Percentiles rank a stretch among this genome's conserved stretches.
Conservation (phyloP, 179 eudicot genomes). For the Beta macrorhiza region DNA sequence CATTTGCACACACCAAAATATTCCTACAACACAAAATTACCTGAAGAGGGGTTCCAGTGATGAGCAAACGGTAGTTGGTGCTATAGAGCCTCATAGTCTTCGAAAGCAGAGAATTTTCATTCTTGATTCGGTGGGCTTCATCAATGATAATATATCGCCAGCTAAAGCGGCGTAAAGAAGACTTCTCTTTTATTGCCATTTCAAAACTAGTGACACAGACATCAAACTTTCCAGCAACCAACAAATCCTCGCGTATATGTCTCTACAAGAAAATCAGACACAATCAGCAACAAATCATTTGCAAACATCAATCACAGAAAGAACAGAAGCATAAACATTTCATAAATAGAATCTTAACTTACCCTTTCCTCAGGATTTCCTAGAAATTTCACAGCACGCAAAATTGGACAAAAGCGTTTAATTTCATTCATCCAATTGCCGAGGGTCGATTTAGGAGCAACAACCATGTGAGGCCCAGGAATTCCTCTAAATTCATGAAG, state of each 20-base stretch:
- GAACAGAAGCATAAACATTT: no score
- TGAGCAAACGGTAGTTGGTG: slow-evolving; percentile 87
- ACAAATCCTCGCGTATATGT: slow-evolving; percentile 73
- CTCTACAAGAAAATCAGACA: slow-evolving; percentile 42
- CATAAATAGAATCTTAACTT: slow-evolving; percentile 18
- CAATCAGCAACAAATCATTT: slow-evolving; percentile 1
- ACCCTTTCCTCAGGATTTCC: slow-evolving; percentile 98
- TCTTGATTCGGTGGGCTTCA: slow-evolving; percentile 98
- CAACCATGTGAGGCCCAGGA: slow-evolving; percentile 98
- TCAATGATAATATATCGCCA: slow-evolving; percentile 98
- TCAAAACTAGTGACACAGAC: slow-evolving; percentile 98
- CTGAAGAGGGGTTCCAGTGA: slow-evolving; percentile 97
- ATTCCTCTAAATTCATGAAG: slow-evolving; percentile 91
- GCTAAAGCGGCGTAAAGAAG: slow-evolving; percentile 78
- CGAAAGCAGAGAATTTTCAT: slow-evolving; percentile 93
- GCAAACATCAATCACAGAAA: background rate
- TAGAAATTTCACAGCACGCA: slow-evolving; percentile 84
- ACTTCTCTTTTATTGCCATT: slow-evolving; percentile 95
- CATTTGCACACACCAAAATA: background rate
- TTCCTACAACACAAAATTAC: slow-evolving; percentile 29
- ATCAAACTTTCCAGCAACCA: slow-evolving; percentile 96
- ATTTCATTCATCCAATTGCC: slow-evolving; percentile 99
- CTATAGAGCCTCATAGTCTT: slow-evolving; percentile 91
- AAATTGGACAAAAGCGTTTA: slow-evolving; percentile 75
- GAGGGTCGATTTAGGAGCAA: slow-evolving; percentile 94